Evolutionary conservation across 1,139 yeast species (phyloP), one percentile per base, ranked within the genome.

Genomic region (Scheffersomyces titani): DNA sequence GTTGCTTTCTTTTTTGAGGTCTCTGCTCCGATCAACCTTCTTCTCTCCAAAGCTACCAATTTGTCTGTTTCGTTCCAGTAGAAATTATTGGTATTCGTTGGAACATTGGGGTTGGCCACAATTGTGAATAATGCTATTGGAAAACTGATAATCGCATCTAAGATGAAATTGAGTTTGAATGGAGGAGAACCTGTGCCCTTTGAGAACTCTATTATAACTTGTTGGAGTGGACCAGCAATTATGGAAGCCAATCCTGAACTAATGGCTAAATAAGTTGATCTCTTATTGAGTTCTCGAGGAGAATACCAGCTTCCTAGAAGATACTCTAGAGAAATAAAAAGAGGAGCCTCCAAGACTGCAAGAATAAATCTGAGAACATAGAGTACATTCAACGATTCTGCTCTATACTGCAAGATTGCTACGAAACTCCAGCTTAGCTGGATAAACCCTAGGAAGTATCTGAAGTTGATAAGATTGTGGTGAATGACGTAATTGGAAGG

Each of bases 301-400:
- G 56, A 54, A 47, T 60, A 59, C 51, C 56, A 54, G 20, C 58
- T 54, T 19, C 63, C 63, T 6, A 59, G 58, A 50, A 57, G 53
- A 20, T 60, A 49, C 49, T 60, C 83, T 54, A 83, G 70, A 18
- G 82, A 82, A 1, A 88, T 88, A 66, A 83, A 84, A 57, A 81
- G 81, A 0, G 87, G 86, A 13, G 85, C 67, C 65, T 85, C 90
- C 1, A 80, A 73, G 6, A 83, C 66, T 0, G 89, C 90, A 53
- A 85, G 65, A 49, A 86, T 71, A 63, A 85, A 86, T 52, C 90
- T 70, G 36, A 84, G 57, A 1, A 84, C 88, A 68, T 81, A 83
- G 62, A 86, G 62, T 11, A 82, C 81, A 1, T 74, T 63, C 19
- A 46, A 46, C n/a, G 49, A 20, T 20, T 20, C 57, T 52, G 36